Base-by-base conservation (phyloP, 2,329 filamentous ascomycete genomes). In the Sphaerostilbella broomeana region DNA sequence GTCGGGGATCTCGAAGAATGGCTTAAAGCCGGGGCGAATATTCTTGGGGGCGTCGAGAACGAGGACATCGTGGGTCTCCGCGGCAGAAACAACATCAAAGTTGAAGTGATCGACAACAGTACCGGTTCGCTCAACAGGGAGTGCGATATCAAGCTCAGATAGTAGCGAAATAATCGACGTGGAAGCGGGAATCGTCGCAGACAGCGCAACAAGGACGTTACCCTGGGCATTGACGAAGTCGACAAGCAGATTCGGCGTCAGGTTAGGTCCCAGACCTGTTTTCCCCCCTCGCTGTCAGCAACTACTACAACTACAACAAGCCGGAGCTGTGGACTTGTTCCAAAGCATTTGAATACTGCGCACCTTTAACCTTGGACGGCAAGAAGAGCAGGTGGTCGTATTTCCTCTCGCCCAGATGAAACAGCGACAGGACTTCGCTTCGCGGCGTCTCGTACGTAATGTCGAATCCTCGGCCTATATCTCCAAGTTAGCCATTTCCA, bases 51-150 rank as follows among this genome's bases (percentile, higher is more conserved):
- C 72, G 29, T 84, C 77, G 36, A 95, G 67, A 20, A 95, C 73
- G 30, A 98, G 71, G 20, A 95, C 85, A 64, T 97, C 87, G 64
- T 98, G 92, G 57, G 80, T 77, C 48, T 95, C 88, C 35, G 79
- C 58, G 4, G 90, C 83, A 27, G 83, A 86, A 21, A 75, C 52
- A 41, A 75, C 72, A 57, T 97, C 90, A 66, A 92, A 92, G 68
- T 86, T 84, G 78, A 97, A 95, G 70, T 98, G 92, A 65, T 97
- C 92, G 46, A 97, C 82, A 5, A 95, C 83, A 42, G 90, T 70
- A 42, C 86, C 81, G 40, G 83, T 86, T 55, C 89, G 86, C 64
- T 95, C 90, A 24, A 78, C 67, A 26, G 92, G 86, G n/a, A 95
- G 77, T 50, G 81, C 72, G 56, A 98, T 84, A 58, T 95, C 90